Evolutionary conservation across 768 basidiomycete genomes (phyloP), one percentile per base, ranked within the genome.

Genomic region (Fibroporia radiculosa): DNA sequence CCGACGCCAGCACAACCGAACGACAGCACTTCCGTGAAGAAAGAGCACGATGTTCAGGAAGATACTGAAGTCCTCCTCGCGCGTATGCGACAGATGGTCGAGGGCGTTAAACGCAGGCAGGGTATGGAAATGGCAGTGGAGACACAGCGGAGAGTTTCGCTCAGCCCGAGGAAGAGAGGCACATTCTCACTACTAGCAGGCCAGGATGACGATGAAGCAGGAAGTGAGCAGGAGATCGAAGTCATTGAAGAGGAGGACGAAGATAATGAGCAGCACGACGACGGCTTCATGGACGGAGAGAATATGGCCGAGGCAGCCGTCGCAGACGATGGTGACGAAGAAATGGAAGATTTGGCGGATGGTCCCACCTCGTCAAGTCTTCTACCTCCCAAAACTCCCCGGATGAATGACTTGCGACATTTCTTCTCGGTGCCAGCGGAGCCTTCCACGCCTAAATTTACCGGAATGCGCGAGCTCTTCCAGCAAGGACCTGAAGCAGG

Each of bases 241-340:
- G 25, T 6, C 48, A 66, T 1, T 66, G 66, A 11, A 11, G 19
- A 52, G 14, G 41, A 23, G 28, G 19, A 41, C 32, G 36, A 38
- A 22, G 65, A 66, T 16, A 62, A 61, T 32, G 40, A 62, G 71
- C 51, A 68, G 61, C 53, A 73, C 73, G 72, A 70, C 67, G 55
- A 69, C 70, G 55, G 25, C 70, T 70, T 6, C 42, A 48, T 18
- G 36, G 47, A 18, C 20, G 54, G 55, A 25, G 56, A 54, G 36
- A 44, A 53, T 13, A 52, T 51, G 28, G 49, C 47, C 11, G 45
- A 38, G 1, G 18, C 36, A n/a, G 26, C 26, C 1, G 43, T 44
- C 35, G 45, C 47, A 33, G 43, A 53, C 31, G 46, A 47, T 19
- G 24, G 42, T 13, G 44, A 27, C 20, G 45, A 44, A 34, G 16